phyloP scores from a whole-genome alignment of 1,284 basidiomycete species.

The Wolfiporia cocos region DNA sequence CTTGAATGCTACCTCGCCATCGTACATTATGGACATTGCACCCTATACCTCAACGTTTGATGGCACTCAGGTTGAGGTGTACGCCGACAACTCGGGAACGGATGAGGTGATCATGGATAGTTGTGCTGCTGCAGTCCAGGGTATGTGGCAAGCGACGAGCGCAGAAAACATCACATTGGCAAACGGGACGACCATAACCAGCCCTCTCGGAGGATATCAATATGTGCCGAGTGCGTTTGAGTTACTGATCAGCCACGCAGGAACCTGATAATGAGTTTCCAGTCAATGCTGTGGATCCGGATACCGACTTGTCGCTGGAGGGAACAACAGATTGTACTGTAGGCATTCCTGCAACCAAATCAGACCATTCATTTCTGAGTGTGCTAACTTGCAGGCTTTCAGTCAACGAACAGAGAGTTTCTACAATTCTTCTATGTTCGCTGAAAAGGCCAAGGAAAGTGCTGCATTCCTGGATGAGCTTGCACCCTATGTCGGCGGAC shows the following conservation, averaged over 20 bases:
- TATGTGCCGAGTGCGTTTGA: constrained; percentile 57
- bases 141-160: constrained; percentile 36
- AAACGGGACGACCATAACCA: constrained; percentile 39
- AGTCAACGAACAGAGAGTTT: constrained; percentile 22
- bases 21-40: constrained; percentile 29
- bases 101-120: constrained; percentile 46
- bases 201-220: constrained; percentile 48
- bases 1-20: constrained; percentile 27
- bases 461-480: constrained; percentile 36
- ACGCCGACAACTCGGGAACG: constrained; percentile 43
- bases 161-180: constrained; percentile 33
- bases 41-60: constrained; percentile 26
- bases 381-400: constrained; percentile 25
- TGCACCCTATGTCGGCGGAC: constrained; percentile 34
- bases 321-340: constrained; percentile 42
- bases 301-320: constrained; percentile 35
- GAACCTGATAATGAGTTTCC: no score
- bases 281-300: constrained; percentile 41
- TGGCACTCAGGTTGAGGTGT: constrained; percentile 30
- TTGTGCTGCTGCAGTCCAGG: constrained; percentile 40
- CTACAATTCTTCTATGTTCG: constrained; percentile 32
- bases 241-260: no score
- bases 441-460: constrained; percentile 26
- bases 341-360: constrained; percentile 10
- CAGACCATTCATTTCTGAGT: no score